phyloP scores from a whole-genome alignment of 2,329 filamentous ascomycete species.

The Venturia effusa region DNA sequence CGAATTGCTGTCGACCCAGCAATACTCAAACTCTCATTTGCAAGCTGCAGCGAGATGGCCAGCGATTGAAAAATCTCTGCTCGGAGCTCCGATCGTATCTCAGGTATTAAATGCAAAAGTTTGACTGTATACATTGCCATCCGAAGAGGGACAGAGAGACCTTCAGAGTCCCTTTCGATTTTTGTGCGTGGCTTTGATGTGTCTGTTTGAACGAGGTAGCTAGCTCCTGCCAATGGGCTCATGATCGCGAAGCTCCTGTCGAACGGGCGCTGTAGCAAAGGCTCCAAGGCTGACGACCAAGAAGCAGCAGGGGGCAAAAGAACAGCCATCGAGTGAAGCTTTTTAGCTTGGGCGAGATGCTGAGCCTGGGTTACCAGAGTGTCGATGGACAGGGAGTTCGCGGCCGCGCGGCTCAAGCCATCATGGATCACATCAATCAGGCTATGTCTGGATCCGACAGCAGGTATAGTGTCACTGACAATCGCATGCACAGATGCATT shows the following conservation, averaged over 20 bases:
- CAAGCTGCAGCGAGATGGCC: slow-evolving; percentile 43
- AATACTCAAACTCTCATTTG: slow-evolving; percentile 50
- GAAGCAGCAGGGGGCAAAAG: slow-evolving; percentile 52
- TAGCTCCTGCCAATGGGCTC: slow-evolving; percentile 58
- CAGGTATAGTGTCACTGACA: slow-evolving; percentile 24
- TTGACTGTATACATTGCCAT: slow-evolving; percentile 61
- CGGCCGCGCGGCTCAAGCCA: slow-evolving; percentile 35
- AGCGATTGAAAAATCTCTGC: slow-evolving; percentile 39
- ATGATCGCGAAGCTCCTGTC: slow-evolving; percentile 62
- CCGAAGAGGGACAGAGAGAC: slow-evolving; percentile 61
- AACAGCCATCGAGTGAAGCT: slow-evolving; percentile 20
- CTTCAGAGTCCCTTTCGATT: slow-evolving; percentile 52
- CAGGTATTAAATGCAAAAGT: slow-evolving; percentile 36
- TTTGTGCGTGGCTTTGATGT: slow-evolving; percentile 18
- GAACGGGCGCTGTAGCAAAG: slow-evolving; percentile 42
- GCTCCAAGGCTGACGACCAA: slow-evolving; percentile 55
- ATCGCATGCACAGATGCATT: slow-evolving; percentile 25
- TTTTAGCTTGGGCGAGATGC: slow-evolving; percentile 30
- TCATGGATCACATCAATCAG: slow-evolving; percentile 43
- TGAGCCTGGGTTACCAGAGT: slow-evolving; percentile 44
- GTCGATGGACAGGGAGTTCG: slow-evolving; percentile 37
- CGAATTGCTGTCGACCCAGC: slow-evolving; percentile 44
- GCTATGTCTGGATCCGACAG: slow-evolving; percentile 30
- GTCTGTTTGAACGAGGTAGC: slow-evolving; percentile 45
- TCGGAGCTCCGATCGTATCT: slow-evolving; percentile 25